phyloP scores from a whole-genome alignment of 2,329 filamentous ascomycete genomes.

The Aspergillus melleus region DNA sequence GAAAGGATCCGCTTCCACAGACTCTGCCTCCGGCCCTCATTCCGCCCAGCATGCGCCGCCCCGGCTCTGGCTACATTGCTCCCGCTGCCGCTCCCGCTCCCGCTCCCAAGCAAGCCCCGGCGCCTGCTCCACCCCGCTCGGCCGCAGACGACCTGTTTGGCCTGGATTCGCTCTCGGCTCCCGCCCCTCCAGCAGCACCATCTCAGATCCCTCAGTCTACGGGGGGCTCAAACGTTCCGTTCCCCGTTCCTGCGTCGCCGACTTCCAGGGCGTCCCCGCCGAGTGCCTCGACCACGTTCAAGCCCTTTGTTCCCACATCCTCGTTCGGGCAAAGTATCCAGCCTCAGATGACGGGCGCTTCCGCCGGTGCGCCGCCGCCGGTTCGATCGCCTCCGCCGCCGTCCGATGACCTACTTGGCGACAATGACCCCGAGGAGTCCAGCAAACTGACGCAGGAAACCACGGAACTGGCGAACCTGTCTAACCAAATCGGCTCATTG shows the following conservation, averaged over 20 bases:
- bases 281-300: conserved; percentile 61
- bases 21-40: conserved; percentile 78
- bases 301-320: conserved; percentile 88
- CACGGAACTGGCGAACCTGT: conserved; percentile 89
- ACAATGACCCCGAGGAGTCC: conserved; percentile 83
- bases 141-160: conserved; percentile 93
- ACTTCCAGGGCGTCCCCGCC: conserved; percentile 42
- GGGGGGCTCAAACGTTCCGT: conserved; percentile 65
- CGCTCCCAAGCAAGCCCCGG: conserved; percentile 40
- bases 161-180: conserved; percentile 69
- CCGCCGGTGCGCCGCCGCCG: conserved; percentile 34
- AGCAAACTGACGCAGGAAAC: conserved; percentile 88
- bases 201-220: conserved; percentile 67
- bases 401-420: conserved; percentile 84
- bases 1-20: conserved; percentile 69
- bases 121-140: conserved; percentile 64
- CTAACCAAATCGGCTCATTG: conserved; percentile 88
- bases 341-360: conserved; percentile 71
- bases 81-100: conserved; percentile 47
- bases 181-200: conserved; percentile 55
- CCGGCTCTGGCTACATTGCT: conserved; percentile 37
- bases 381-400: conserved; percentile 49
- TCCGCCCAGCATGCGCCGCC: conserved; percentile 77
- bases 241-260: conserved; percentile 55
- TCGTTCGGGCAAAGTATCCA: conserved; percentile 84